A percentile compares a stretch with the other conserved stretches of the same genome.
These are phyloP conservation scores for Colletotrichum australisinense DNA, from an alignment of 2,329 filamentous ascomycete species.

Conservation along the genomic window DNA sequence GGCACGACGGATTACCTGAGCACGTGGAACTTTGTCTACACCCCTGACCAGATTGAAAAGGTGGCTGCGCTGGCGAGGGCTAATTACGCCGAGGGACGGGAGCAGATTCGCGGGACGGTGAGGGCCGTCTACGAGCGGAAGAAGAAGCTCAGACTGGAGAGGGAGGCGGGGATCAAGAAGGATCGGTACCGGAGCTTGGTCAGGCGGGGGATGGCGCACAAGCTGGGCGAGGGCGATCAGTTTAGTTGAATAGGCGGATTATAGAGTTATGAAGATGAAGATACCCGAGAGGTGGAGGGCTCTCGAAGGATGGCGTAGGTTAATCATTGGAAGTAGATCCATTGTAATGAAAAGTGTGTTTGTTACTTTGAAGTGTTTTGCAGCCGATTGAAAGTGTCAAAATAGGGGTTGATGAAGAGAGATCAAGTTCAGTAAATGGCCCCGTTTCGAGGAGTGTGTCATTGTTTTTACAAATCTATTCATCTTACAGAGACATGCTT, in stretches of 20 bases:
- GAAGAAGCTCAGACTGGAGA: slow-evolving; percentile 73
- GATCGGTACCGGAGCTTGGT: slow-evolving; percentile 59
- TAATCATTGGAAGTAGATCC: background rate
- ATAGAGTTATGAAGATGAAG: slow-evolving; percentile 5
- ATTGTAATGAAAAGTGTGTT: no score
- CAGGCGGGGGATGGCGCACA: slow-evolving; percentile 62
- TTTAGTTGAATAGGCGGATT: slow-evolving; percentile 59
- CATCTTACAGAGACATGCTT: slow-evolving; percentile 48
- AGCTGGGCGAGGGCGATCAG: slow-evolving; percentile 73
- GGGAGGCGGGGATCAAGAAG: slow-evolving; percentile 52
- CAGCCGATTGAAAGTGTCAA: no score
- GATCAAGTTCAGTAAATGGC: background rate
- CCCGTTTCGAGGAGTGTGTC: slow-evolving; percentile 28
- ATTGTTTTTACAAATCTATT: slow-evolving; percentile 51
- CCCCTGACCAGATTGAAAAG: slow-evolving; percentile 86
- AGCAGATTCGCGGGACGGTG: slow-evolving; percentile 82
- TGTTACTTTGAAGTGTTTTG: no score
- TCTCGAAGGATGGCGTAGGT: slow-evolving; percentile 1
- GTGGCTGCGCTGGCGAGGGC: slow-evolving; percentile 85
- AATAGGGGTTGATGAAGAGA: no score
- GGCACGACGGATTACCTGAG: slow-evolving; percentile 86
- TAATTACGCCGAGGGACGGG: slow-evolving; percentile 87
- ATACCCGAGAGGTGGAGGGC: slow-evolving; percentile 29
- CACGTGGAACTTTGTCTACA: slow-evolving; percentile 99
- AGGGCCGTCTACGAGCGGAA: slow-evolving; percentile 94